Evolutionary conservation across 1,284 basidiomycete species (phyloP).

Genomic region (Chiua sp.): DNA sequence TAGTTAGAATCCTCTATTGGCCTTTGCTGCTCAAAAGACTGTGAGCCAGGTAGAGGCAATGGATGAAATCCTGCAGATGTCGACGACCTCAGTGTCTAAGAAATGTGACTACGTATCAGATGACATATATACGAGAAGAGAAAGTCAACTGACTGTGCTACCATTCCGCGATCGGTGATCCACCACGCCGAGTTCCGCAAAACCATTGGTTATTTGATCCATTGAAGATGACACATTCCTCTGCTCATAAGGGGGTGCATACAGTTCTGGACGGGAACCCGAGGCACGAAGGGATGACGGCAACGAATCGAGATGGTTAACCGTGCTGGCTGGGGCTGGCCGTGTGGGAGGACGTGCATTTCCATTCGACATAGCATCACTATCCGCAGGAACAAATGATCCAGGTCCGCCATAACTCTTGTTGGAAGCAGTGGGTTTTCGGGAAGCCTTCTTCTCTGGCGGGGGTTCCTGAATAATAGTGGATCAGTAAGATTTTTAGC

Average conservation of each 20-base stretch:
- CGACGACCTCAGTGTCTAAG: slow-evolving; percentile 46
- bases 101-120: slow-evolving; percentile 34
- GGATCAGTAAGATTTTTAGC: slow-evolving; percentile 10
- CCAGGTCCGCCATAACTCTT: slow-evolving; percentile 80
- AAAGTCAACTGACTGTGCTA: slow-evolving; percentile 58
- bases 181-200: slow-evolving; percentile 67
- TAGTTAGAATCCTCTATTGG: slow-evolving; percentile 26
- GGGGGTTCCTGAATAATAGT: slow-evolving; percentile 61
- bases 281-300: slow-evolving; percentile 63
- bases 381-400: slow-evolving; percentile 66
- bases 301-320: slow-evolving; percentile 56
- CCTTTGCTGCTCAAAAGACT: slow-evolving; percentile 35
- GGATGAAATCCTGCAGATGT: slow-evolving; percentile 45
- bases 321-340: slow-evolving; percentile 43
- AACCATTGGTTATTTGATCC: slow-evolving; percentile 62
- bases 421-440: slow-evolving; percentile 54
- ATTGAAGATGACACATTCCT: slow-evolving; percentile 43
- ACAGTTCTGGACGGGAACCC: slow-evolving; percentile 70
- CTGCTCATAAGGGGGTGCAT: slow-evolving; percentile 72
- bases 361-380: slow-evolving; percentile 36
- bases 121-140: neutral
- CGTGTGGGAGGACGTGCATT: slow-evolving; percentile 33
- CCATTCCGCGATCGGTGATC: slow-evolving; percentile 60
- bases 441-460: slow-evolving; percentile 68
- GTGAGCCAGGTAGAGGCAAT: slow-evolving; percentile 32